These are phyloP conservation scores for Eremochloa ophiuroides DNA, from an alignment of 176 grass and related monocot species.

Conservation along the genomic window DNA sequence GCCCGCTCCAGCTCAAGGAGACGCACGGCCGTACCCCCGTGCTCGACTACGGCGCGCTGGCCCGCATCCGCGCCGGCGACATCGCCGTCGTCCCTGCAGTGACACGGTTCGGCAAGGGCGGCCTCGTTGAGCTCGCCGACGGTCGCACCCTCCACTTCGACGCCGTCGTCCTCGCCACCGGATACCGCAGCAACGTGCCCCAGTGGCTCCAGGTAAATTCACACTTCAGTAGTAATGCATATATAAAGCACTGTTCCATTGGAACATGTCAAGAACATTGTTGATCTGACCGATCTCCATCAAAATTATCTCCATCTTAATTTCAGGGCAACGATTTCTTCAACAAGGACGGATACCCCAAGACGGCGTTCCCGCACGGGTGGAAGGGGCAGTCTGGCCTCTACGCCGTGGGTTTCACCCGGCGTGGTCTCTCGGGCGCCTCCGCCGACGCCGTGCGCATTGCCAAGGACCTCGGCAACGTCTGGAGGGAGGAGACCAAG, in stretches of 20 bases:
- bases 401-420: constrained; percentile 90
- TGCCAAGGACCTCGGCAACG: constrained; percentile 52
- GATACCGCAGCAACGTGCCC: constrained; percentile 78
- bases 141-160: constrained; percentile 46
- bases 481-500: constrained; percentile 85
- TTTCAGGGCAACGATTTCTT: constrained; percentile 67
- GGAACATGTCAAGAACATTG: neutral
- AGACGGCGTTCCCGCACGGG: constrained; percentile 50
- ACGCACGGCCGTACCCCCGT: constrained; percentile 61
- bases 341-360: constrained; percentile 77
- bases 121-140: constrained; percentile 50
- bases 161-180: constrained; percentile 75
- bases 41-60: constrained; percentile 61
- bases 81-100: constrained; percentile 66
- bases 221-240: neutral
- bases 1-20: constrained; percentile 77
- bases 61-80: constrained; percentile 44
- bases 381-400: constrained; percentile 69
- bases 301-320: too few relatives aligned
- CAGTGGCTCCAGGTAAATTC: constrained; percentile 74
- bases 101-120: constrained; percentile 23
- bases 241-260: neutral
- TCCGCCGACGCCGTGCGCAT: constrained; percentile 76
- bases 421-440: constrained; percentile 61
- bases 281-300: neutral